phyloP scores from a whole-genome alignment of 2,329 filamentous ascomycete species.

The Torrubiellomyces zombiae region DNA sequence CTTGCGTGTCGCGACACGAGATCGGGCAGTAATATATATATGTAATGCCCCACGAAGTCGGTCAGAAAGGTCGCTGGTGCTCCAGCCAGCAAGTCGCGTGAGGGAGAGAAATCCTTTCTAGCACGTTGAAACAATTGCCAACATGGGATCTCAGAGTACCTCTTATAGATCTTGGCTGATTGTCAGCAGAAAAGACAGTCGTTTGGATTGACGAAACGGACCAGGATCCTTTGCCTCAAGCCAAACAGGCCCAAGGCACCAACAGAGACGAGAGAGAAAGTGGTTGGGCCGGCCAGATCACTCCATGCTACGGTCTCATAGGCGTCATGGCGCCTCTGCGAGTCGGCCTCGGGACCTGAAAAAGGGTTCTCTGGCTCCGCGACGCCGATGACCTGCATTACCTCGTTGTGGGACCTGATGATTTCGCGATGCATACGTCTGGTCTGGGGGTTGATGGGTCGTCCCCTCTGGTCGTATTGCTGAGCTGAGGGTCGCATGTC shows the following conservation, averaged over 20 bases:
- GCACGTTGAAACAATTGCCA: constrained; percentile 20
- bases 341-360: constrained; percentile 21
- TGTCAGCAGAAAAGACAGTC: neutral
- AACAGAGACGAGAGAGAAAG: constrained; percentile 20
- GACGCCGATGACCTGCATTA: constrained; percentile 46
- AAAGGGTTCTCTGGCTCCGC: constrained; percentile 36
- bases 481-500: constrained; percentile 25
- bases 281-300: constrained; percentile 17
- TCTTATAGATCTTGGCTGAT: constrained; percentile 29
- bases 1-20: too few relatives aligned
- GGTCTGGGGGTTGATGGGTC: constrained; percentile 37
- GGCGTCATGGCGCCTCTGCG: constrained; percentile 24
- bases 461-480: constrained; percentile 37
- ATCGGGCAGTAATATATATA: too few relatives aligned
- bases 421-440: constrained; percentile 38
- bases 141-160: constrained; percentile 31
- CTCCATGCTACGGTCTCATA: constrained; percentile 31
- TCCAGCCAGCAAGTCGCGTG: constrained; percentile 15
- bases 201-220: constrained; percentile 12
- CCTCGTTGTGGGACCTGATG: constrained; percentile 44
- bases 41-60: constrained; percentile 14
- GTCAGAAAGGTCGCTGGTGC: constrained; percentile 14
- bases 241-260: constrained; percentile 35
- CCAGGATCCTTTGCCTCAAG: constrained; percentile 36
- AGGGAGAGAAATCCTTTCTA: constrained; percentile 13